phyloP scores from a whole-genome alignment of 1,139 yeast species.

The Magnusiomyces sp. region DNA sequence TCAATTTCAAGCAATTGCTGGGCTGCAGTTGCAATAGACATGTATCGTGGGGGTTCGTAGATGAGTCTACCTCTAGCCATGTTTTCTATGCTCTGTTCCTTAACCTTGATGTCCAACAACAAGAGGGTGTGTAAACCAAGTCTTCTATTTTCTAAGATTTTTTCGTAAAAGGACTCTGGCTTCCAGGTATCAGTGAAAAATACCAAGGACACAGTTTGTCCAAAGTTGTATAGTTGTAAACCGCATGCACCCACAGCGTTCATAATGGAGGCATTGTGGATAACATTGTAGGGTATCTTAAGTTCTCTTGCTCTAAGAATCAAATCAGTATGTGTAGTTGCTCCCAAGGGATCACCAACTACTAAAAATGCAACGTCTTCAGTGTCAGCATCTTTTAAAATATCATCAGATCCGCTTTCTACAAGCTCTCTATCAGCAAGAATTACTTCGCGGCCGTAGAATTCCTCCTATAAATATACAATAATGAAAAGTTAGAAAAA shows the following conservation, averaged over 20 bases:
- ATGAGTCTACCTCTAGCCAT: slow-evolving; percentile 88
- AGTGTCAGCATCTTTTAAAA: slow-evolving; percentile 62
- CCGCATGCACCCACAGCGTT: slow-evolving; percentile 99
- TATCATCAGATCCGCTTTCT: slow-evolving; percentile 78
- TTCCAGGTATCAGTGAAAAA: slow-evolving; percentile 94
- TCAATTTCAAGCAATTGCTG: slow-evolving; percentile 81
- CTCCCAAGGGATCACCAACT: slow-evolving; percentile 97
- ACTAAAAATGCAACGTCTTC: slow-evolving; percentile 85
- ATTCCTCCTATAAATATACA: slow-evolving; percentile 41
- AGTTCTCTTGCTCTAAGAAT: slow-evolving; percentile 83
- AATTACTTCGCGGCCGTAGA: slow-evolving; percentile 76
- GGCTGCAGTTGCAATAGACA: slow-evolving; percentile 87
- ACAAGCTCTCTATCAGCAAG: slow-evolving; percentile 93
- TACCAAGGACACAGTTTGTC: slow-evolving; percentile 92
- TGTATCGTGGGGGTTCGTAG: slow-evolving; percentile 94
- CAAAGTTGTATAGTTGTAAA: slow-evolving; percentile 86
- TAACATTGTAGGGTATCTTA: slow-evolving; percentile 65
- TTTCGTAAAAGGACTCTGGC: slow-evolving; percentile 90
- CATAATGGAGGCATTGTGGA: slow-evolving; percentile 96
- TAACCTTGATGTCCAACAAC: slow-evolving; percentile 86
- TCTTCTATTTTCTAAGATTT: slow-evolving; percentile 78
- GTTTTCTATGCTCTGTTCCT: slow-evolving; percentile 91
- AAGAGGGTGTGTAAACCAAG: slow-evolving; percentile 88
- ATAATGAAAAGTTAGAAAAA: slow-evolving; percentile 21
- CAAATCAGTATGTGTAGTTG: slow-evolving; percentile 94